These are phyloP conservation scores for Cytospora paraplurivora DNA, from an alignment of 2,329 filamentous ascomycete genomes.

Conservation along the genomic window DNA sequence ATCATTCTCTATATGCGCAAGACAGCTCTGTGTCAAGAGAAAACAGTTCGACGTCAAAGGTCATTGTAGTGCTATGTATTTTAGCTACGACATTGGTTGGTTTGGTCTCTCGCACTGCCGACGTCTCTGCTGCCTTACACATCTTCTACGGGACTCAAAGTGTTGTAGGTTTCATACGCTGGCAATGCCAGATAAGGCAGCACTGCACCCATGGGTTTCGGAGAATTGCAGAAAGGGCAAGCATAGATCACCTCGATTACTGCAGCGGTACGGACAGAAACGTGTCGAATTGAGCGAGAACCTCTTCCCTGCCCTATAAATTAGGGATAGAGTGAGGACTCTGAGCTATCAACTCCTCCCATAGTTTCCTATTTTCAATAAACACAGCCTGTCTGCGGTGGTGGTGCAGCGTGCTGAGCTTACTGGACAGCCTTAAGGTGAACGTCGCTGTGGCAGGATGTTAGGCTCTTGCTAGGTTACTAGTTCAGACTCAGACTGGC, in stretches of 20 bases:
- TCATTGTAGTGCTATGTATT: not conserved
- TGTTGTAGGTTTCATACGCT: not conserved
- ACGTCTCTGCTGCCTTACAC: not conserved
- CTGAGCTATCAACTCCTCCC: not conserved
- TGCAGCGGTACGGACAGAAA: not conserved
- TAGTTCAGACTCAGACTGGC: not conserved
- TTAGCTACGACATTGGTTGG: not conserved
- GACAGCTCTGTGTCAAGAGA: not conserved
- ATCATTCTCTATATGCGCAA: not conserved
- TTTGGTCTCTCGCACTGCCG: not conserved
- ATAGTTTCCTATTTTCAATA: not conserved
- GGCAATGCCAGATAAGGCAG: not conserved
- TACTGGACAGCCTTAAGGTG: slow-evolving; percentile 39
- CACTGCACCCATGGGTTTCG: not conserved
- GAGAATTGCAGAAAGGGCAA: not conserved
- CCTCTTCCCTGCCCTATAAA: not conserved
- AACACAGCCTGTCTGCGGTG: not conserved
- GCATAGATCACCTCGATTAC: not conserved
- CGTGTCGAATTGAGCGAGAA: not conserved
- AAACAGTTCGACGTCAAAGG: not conserved
- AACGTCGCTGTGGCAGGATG: slow-evolving; percentile 36
- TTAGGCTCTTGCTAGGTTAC: slow-evolving; percentile 29
- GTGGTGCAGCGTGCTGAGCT: not conserved
- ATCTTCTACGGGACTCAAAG: not conserved
- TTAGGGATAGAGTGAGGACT: not conserved